Evolutionary conservation across 352 stramenopile species (phyloP).

Genomic region (Pythium aristosporum): DNA sequence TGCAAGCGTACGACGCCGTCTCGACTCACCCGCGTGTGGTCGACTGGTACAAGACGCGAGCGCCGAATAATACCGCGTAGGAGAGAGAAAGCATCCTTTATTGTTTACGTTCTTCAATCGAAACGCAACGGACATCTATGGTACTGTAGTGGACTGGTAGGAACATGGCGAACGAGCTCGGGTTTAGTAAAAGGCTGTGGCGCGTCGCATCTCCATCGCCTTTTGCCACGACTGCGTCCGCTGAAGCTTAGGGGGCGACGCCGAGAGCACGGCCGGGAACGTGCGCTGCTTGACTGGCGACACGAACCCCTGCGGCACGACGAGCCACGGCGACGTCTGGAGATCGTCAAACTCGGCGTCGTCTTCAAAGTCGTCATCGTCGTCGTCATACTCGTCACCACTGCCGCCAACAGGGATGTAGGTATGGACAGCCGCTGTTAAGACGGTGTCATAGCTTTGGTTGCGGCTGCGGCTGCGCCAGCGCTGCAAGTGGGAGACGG

Average conservation of each 20-base stretch:
- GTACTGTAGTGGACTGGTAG: neutral
- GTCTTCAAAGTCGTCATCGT: conserved; percentile 26
- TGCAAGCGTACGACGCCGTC: conserved; percentile 35
- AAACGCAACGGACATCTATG: conserved; percentile 16
- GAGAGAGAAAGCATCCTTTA: neutral
- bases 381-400: conserved; percentile 17
- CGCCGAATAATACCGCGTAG: neutral
- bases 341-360: conserved; percentile 38
- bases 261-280: neutral
- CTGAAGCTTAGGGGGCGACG: conserved; percentile 7
- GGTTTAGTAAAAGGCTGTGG: conserved; percentile 27
- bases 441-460: conserved; percentile 38
- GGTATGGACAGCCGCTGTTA: conserved; percentile 1
- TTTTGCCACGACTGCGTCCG: conserved; percentile 27
- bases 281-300: conserved; percentile 22
- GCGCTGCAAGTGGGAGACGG: conserved; percentile 51
- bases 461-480: conserved; percentile 55
- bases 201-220: conserved; percentile 44
- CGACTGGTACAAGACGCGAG: conserved; percentile 37
- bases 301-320: conserved; percentile 43
- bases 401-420: conserved; percentile 7
- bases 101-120: conserved; percentile 1
- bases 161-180: too few relatives aligned
- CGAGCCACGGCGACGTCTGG: conserved; percentile 38
- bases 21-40: conserved; percentile 37